A percentile compares a stretch with the other conserved stretches of the same genome.
Evolutionary conservation across 495 filamentous ascomycete species (phyloP).

Genomic region (Melanomma pulvis-pyrius): DNA sequence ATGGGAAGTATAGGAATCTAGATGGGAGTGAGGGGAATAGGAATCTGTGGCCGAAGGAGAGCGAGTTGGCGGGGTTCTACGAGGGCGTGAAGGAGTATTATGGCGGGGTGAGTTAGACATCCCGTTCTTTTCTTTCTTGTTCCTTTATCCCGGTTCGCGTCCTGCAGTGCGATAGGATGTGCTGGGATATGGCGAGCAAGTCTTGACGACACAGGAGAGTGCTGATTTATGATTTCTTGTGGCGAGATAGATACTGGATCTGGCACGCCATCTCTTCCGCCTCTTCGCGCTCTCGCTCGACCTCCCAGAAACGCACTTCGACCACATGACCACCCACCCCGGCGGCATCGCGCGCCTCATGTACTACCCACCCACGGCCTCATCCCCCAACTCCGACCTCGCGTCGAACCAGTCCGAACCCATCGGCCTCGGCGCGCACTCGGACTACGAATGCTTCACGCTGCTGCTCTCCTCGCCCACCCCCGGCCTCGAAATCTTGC

Average conservation of each 20-base stretch:
- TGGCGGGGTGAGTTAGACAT: slow-evolving; percentile 10
- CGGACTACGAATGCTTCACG: slow-evolving; percentile 56
- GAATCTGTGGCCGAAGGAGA: slow-evolving; percentile 33
- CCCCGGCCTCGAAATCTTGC: slow-evolving; percentile 56
- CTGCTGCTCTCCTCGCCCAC: slow-evolving; percentile 51
- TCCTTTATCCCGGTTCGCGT: neutral
- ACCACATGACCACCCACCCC: slow-evolving; percentile 48
- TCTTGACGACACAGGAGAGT: neutral
- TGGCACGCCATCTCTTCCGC: slow-evolving; percentile 32
- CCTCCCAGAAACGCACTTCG: slow-evolving; percentile 52
- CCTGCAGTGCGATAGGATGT: neutral
- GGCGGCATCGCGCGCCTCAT: slow-evolving; percentile 51
- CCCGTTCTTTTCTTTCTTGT: neutral
- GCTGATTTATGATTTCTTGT: slow-evolving; percentile 1
- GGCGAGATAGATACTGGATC: slow-evolving; percentile 18
- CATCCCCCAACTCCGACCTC: neutral
- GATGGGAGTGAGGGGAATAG: slow-evolving; percentile 17
- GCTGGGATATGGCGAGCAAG: neutral
- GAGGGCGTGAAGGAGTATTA: slow-evolving; percentile 31
- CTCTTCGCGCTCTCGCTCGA: slow-evolving; percentile 53
- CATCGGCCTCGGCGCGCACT: slow-evolving; percentile 54
- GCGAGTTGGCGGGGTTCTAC: slow-evolving; percentile 26
- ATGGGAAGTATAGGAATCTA: slow-evolving; percentile 32
- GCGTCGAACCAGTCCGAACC: slow-evolving; percentile 26
- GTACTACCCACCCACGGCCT: slow-evolving; percentile 50